Base-by-base conservation (phyloP, 768 basidiomycete genomes). In the Lepiota venenata region DNA sequence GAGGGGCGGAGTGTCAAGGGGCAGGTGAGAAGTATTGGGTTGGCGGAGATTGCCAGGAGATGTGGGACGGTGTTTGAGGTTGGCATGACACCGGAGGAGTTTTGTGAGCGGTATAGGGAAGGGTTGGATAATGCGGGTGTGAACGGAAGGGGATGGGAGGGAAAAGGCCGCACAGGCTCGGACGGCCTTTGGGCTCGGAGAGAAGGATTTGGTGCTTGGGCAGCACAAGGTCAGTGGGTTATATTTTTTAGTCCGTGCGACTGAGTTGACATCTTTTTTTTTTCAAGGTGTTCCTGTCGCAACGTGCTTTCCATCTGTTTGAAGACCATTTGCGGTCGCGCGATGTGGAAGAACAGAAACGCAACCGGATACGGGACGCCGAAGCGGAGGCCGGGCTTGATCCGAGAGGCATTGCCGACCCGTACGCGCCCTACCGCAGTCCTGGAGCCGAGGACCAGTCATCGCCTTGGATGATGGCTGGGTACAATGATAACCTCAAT, bases 1-100 rank as follows among this genome's bases (percentile, higher is more conserved):
- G 96, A 98, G 73, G 90, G 91, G 10, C 78, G 94, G 42, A 86
- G 88, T 38, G 88, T 98, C 46, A 96, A 94, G 68, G 90, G 91
- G 0, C 96, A 98, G 71, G 87, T 98, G 36, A 79, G 90, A 47
- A 88, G 89, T 52, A 64, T 87, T 21, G 91, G 93, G 0, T 63
- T 98, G 61, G 71, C 85, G 2, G 91, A 93, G 71, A 80, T 98
- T 57, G 82, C 88, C 5, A 81, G 78, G 64, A 71, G 89, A 44
- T 81, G 77, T 52, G 74, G 74, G 29, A 83, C 79, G 58, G 76
- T 86, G 29, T 94, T 88, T 58, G 88, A 95, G 71, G 93, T 88
- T 38, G 84, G 84, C 55, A 86, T 98, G 83, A 85, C 88, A 2
- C 85, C 86, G 9, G 80, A 78, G 21, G 97, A 98, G 72, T 96